These are phyloP conservation scores for Podospora bellae-mahoneyi DNA, from an alignment of 495 filamentous ascomycete species.

Conservation along the genomic window DNA sequence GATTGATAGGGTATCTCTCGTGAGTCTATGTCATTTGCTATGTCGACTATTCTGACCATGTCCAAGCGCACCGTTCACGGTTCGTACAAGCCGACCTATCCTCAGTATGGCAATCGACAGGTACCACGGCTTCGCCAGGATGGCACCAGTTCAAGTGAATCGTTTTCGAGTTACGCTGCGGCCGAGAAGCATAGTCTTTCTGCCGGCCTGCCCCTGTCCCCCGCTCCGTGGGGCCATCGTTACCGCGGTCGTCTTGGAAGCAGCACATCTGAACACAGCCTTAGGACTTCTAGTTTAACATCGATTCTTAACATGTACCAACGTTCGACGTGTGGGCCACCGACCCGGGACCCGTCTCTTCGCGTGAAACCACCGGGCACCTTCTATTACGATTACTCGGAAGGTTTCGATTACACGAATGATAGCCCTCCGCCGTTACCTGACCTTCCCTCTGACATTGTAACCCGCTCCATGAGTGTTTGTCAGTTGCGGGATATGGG, in stretches of 20 bases:
- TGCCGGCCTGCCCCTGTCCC: slow-evolving; percentile 5
- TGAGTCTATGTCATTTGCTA: slow-evolving; percentile 25
- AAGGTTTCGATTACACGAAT: slow-evolving; percentile 41
- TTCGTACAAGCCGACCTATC: slow-evolving; percentile 41
- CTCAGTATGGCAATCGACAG: slow-evolving; percentile 36
- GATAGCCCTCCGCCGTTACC: neutral
- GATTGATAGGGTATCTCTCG: slow-evolving; percentile 46
- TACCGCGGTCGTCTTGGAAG: slow-evolving; percentile 12
- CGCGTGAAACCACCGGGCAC: slow-evolving; percentile 9
- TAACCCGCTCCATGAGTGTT: neutral
- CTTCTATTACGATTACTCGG: slow-evolving; percentile 53
- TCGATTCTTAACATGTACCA: slow-evolving; percentile 44
- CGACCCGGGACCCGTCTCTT: slow-evolving; percentile 9
- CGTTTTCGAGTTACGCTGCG: slow-evolving; percentile 32
- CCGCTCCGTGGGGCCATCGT: slow-evolving; percentile 8
- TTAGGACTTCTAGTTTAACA: slow-evolving; percentile 39
- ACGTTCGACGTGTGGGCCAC: slow-evolving; percentile 22
- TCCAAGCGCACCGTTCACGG: slow-evolving; percentile 45
- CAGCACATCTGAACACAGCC: slow-evolving; percentile 21
- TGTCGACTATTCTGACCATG: neutral
- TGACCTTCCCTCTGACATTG: neutral
- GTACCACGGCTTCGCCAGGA: slow-evolving; percentile 33
- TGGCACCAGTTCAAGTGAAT: slow-evolving; percentile 35
- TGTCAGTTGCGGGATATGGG: neutral
- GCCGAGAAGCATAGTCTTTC: slow-evolving; percentile 21